phyloP scores from a whole-genome alignment of 768 basidiomycete genomes.

The Mycena indigotica region DNA sequence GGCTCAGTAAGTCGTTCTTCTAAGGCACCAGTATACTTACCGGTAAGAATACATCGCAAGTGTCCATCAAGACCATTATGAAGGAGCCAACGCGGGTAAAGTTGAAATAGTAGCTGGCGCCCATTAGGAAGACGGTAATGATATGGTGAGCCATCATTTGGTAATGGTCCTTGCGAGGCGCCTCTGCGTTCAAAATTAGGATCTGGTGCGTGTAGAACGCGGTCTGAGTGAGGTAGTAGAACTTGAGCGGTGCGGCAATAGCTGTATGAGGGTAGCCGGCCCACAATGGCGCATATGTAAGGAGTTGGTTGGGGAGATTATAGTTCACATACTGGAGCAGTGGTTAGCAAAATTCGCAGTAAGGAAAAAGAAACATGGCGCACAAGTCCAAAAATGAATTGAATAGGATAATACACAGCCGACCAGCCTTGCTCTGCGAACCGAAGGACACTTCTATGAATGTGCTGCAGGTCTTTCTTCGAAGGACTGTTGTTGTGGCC shows the following conservation, averaged over 20 bases:
- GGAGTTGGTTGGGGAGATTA: slow-evolving; percentile 64
- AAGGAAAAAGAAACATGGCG: slow-evolving; percentile 38
- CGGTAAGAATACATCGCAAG: slow-evolving; percentile 88
- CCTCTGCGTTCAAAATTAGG: slow-evolving; percentile 91
- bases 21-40: slow-evolving; percentile 50
- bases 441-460: slow-evolving; percentile 74
- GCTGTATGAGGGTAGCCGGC: slow-evolving; percentile 79
- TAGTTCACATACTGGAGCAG: slow-evolving; percentile 72
- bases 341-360: slow-evolving; percentile 18
- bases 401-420: slow-evolving; percentile 74
- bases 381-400: slow-evolving; percentile 81
- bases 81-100: slow-evolving; percentile 88
- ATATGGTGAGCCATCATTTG: slow-evolving; percentile 98
- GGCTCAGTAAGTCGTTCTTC: slow-evolving; percentile 8
- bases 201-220: slow-evolving; percentile 93
- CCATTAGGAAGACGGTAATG: slow-evolving; percentile 81
- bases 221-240: slow-evolving; percentile 84
- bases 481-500: slow-evolving; percentile 26
- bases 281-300: slow-evolving; percentile 74
- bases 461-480: slow-evolving; percentile 55
- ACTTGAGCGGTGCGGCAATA: slow-evolving; percentile 79
- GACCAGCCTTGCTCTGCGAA: slow-evolving; percentile 98
- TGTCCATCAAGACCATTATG: slow-evolving; percentile 92
- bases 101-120: slow-evolving; percentile 76
- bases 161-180: slow-evolving; percentile 84